Evolutionary conservation across 176 grass and related monocot genomes (phyloP), one percentile per base, ranked within the genome.

Genomic region (Rhynchospora pubera): DNA sequence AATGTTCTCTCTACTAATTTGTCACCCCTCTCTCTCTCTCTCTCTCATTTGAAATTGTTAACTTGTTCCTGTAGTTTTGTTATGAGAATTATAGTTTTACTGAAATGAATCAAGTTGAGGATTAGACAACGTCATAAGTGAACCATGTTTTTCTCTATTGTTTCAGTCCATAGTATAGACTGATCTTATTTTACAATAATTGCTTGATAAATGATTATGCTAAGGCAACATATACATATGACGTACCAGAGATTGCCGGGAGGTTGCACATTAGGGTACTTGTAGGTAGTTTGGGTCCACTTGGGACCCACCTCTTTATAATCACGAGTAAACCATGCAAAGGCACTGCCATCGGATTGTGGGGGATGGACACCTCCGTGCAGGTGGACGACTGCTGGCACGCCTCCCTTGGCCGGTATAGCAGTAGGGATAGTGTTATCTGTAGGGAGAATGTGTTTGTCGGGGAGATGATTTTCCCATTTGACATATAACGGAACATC

Each of bases 1-100:
- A 81, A 83, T 50, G 84, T 71, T 24, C 57, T 39, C 76, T 90
- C 57, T 21, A 86, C 69, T 11, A 15, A 62, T 79, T 11, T 48
- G 10, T 43, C 63, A 15, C 26, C 10, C n/a, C n/a, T n/a, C n/a
- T n/a, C n/a, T 39, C 2, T 39, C 34, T 39, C 34, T 39, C 34
- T 3, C 34, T 39, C 34, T 66, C 2, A 39, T 39, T 66, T 66
- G 28, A 3, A 66, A 34, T 13, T 39, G 6, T 34, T 34, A 39
- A 66, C 63, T 66, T 39, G 11, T 67, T 67, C 4, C 14, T 67
- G 1, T 66, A 43, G 64, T 67, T 67, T 67, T 67, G 30, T 42
- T 67, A 1, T 14, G 7, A 67, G 1, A 14, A 16, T 42, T 67
- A 66, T 2, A 69, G 11, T 70, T 70, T 45, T 7, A 70, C 39